phyloP scores from a whole-genome alignment of 148 eudicot genomes.

The Euryodendron excelsum region DNA sequence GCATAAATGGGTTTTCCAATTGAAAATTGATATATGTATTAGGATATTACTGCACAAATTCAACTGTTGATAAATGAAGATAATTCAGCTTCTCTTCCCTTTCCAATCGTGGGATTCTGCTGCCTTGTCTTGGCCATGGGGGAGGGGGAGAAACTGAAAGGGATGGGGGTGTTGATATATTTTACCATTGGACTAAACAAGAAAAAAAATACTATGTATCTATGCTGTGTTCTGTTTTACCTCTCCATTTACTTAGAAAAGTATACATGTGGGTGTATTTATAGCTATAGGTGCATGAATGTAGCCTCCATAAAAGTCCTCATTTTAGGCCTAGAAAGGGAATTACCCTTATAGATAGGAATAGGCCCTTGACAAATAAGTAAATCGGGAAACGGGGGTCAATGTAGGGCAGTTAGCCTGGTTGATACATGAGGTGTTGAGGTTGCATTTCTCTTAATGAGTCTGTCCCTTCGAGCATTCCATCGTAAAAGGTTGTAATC shows the following conservation, averaged over 20 bases:
- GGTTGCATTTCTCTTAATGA: too few relatives aligned
- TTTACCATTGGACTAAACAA: background rate
- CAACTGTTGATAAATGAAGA: background rate
- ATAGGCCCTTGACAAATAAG: too few relatives aligned
- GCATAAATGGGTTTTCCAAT: background rate
- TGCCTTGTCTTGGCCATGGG: background rate
- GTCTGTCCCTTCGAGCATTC: too few relatives aligned
- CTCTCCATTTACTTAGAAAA: background rate
- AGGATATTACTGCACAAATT: background rate
- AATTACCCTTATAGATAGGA: too few relatives aligned
- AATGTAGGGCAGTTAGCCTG: too few relatives aligned
- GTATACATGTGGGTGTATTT: too few relatives aligned
- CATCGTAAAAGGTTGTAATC: too few relatives aligned
- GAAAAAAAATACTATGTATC: background rate
- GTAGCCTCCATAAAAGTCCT: too few relatives aligned
- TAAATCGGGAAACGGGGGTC: too few relatives aligned
- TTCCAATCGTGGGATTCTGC: background rate
- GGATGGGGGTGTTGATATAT: background rate
- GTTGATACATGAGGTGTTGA: too few relatives aligned
- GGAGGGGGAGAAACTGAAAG: background rate
- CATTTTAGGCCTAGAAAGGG: too few relatives aligned
- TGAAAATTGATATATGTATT: background rate
- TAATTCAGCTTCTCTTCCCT: background rate
- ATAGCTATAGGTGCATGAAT: too few relatives aligned
- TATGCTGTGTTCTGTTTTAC: background rate